phyloP scores from a whole-genome alignment of 2,329 filamentous ascomycete genomes.

The Aspergillus fructus region DNA sequence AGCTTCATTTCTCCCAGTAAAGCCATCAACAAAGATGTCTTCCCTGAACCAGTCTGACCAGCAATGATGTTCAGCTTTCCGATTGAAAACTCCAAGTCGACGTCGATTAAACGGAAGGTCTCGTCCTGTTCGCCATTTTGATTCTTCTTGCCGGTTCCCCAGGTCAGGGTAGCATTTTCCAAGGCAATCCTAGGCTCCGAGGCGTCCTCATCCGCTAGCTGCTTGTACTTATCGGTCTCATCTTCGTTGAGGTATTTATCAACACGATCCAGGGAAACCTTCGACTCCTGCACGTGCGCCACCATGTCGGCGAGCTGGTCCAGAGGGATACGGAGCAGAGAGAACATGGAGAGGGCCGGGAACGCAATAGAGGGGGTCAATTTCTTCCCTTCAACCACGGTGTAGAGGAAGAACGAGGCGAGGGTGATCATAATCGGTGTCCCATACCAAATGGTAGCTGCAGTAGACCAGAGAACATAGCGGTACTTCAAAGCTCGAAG shows the following conservation, averaged over 20 bases:
- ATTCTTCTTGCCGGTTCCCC: slow-evolving; percentile 62
- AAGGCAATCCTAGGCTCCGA: slow-evolving; percentile 78
- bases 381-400: slow-evolving; percentile 81
- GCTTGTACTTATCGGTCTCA: slow-evolving; percentile 92
- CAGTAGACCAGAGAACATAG: slow-evolving; percentile 87
- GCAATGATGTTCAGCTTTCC: slow-evolving; percentile 90
- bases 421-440: slow-evolving; percentile 95
- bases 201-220: slow-evolving; percentile 72
- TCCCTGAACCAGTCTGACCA: slow-evolving; percentile 90
- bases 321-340: slow-evolving; percentile 84
- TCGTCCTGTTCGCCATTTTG: slow-evolving; percentile 62
- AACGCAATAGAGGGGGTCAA: slow-evolving; percentile 92
- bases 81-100: slow-evolving; percentile 79
- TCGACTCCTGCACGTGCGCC: slow-evolving; percentile 94
- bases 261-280: slow-evolving; percentile 94
- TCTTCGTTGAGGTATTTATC: slow-evolving; percentile 91
- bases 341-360: slow-evolving; percentile 93
- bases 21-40: slow-evolving; percentile 94
- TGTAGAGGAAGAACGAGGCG: slow-evolving; percentile 92
- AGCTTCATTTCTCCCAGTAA: slow-evolving; percentile 94
- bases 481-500: slow-evolving; percentile 74
- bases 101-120: slow-evolving; percentile 77
- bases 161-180: slow-evolving; percentile 79
- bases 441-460: slow-evolving; percentile 94
- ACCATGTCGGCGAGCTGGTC: slow-evolving; percentile 99